Evolutionary conservation across 1,284 basidiomycete genomes (phyloP).

Genomic region (Puccinia hordei): DNA sequence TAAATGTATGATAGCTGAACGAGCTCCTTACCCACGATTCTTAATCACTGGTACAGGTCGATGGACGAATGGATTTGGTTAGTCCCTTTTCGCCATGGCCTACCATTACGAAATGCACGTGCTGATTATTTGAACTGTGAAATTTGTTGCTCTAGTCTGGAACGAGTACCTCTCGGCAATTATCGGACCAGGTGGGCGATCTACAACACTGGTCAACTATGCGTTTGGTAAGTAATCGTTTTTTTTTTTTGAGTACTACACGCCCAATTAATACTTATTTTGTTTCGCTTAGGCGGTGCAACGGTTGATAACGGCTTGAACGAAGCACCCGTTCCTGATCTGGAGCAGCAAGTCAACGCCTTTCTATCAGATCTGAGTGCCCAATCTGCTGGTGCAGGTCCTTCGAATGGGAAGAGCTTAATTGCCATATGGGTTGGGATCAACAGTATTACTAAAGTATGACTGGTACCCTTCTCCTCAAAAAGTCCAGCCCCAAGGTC

Average conservation of each 20-base stretch:
- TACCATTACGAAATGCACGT: neutral
- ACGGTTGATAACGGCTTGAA: conserved; percentile 38
- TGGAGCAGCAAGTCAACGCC: conserved; percentile 33
- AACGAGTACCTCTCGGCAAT: conserved; percentile 42
- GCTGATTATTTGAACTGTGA: neutral
- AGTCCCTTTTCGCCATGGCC: neutral
- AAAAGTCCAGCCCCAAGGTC: neutral
- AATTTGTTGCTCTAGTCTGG: conserved; percentile 22
- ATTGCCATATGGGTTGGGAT: conserved; percentile 43
- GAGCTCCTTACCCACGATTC: neutral
- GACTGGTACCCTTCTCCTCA: neutral
- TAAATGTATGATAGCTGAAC: no score
- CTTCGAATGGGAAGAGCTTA: conserved; percentile 36
- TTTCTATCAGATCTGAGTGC: conserved; percentile 37
- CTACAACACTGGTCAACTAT: conserved; percentile 40
- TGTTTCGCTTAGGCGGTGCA: conserved; percentile 28
- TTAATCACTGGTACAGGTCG: conserved; percentile 21
- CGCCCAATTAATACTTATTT: neutral
- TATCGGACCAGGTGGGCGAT: conserved; percentile 34
- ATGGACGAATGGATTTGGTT: conserved; percentile 41
- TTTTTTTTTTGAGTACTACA: neutral
- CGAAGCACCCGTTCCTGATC: conserved; percentile 36
- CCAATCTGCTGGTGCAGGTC: conserved; percentile 41
- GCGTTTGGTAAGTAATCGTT: conserved; percentile 21
- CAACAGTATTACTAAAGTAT: conserved; percentile 40